Evolutionary conservation across 305 asterid genomes (phyloP).

Genomic region (Andrographis paniculata): DNA sequence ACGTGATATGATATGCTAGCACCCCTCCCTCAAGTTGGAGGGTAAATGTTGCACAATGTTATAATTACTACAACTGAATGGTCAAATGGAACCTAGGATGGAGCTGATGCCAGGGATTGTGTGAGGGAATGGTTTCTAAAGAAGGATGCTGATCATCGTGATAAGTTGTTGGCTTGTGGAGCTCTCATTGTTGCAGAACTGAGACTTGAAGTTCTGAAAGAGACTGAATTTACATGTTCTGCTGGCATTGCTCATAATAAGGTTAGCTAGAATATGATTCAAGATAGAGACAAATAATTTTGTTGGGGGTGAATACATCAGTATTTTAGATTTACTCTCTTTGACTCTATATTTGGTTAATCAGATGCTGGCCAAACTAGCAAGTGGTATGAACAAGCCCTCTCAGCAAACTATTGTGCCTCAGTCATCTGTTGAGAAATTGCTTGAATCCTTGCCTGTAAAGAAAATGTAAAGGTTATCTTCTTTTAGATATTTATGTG

Average conservation of each 20-base stretch:
- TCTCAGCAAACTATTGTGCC: conserved; percentile 96
- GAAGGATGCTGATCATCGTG: conserved; percentile 53
- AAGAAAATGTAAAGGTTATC: conserved; percentile 63
- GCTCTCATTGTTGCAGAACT: conserved; percentile 84
- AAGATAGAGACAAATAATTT: neutral
- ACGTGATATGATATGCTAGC: too few species aligned
- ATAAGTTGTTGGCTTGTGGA: conserved; percentile 83
- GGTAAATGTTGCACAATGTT: too few species aligned
- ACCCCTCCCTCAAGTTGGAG: too few species aligned
- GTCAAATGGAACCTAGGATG: conserved; percentile 37
- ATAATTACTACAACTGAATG: conserved; percentile 6
- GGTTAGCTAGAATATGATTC: conserved; percentile 29
- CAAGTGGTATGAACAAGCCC: conserved; percentile 97
- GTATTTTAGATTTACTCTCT: conserved; percentile 8
- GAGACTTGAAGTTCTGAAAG: conserved; percentile 67
- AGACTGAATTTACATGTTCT: conserved; percentile 86
- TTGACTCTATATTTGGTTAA: conserved; percentile 16
- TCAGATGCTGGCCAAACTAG: conserved; percentile 95
- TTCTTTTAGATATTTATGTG: conserved; percentile 4
- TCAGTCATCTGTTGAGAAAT: conserved; percentile 47
- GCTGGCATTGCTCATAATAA: conserved; percentile 97
- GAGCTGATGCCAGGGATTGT: conserved; percentile 27
- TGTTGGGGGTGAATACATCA: neutral
- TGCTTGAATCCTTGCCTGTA: conserved; percentile 77
- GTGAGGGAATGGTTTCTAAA: conserved; percentile 57